Evolutionary conservation across 2,329 filamentous ascomycete species (phyloP).

Genomic region (Fusarium sp.): DNA sequence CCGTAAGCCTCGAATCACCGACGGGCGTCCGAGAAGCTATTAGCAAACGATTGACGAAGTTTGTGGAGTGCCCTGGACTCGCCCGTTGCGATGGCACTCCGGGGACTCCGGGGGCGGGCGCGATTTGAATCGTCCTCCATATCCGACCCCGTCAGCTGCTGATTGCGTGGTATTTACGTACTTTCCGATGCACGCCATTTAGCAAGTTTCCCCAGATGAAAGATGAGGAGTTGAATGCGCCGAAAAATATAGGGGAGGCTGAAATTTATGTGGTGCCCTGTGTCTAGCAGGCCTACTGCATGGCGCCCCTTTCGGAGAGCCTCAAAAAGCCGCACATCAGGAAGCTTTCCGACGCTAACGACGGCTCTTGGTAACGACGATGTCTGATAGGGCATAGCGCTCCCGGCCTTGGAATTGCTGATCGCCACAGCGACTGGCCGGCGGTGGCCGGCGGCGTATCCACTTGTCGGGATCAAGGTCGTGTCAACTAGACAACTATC

Average conservation of each 20-base stretch:
- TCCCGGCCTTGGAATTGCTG: neutral
- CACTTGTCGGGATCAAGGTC: neutral
- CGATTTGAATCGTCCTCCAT: neutral
- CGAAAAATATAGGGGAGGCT: neutral
- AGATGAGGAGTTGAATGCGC: neutral
- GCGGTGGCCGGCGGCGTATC: neutral
- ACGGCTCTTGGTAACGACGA: neutral
- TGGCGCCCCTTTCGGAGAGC: neutral
- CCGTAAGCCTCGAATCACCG: neutral
- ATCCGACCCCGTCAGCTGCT: neutral
- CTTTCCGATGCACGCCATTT: neutral
- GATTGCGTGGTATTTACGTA: conserved; percentile 1
- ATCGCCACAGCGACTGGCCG: neutral
- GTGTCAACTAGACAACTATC: neutral
- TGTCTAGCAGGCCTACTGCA: neutral
- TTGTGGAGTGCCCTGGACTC: neutral
- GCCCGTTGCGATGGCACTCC: neutral
- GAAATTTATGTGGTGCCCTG: neutral
- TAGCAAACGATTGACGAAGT: conserved; percentile 1
- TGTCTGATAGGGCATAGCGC: neutral
- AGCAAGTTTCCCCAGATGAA: neutral
- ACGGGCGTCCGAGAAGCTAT: neutral
- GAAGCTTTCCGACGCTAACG: neutral
- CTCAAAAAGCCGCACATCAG: neutral
- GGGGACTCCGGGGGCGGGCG: neutral